phyloP scores from a whole-genome alignment of 129 eudicot species.

The Apium graveolens region DNA sequence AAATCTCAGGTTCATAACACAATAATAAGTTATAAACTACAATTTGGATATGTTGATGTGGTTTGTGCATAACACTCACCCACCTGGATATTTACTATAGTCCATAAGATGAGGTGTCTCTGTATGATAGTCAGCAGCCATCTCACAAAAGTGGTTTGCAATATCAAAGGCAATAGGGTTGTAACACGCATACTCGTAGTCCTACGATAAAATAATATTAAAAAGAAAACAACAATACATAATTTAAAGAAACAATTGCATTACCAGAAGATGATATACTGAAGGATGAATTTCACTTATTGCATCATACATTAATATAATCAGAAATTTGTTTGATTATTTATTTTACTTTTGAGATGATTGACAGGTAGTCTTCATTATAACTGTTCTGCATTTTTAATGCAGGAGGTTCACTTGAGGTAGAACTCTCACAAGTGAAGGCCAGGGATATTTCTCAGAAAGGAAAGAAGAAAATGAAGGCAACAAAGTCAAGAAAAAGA shows the following conservation, averaged over 20 bases:
- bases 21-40: neutral
- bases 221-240: neutral
- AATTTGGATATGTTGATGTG: neutral
- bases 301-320: neutral
- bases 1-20: neutral
- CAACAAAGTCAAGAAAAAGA: neutral
- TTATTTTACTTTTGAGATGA: neutral
- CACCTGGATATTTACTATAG: constrained; percentile 84
- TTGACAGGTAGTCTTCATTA: neutral
- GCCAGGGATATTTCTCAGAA: neutral
- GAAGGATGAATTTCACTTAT: neutral
- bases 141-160: constrained; percentile 97
- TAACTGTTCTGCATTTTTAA: neutral
- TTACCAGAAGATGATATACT: neutral
- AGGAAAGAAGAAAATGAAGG: neutral
- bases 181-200: constrained; percentile 92
- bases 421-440: neutral
- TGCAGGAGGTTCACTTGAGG: neutral
- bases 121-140: constrained; percentile 98
- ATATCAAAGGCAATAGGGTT: constrained; percentile 75
- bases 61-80: neutral
- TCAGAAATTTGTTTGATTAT: neutral
- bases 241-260: neutral
- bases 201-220: constrained; percentile 38
- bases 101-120: constrained; percentile 89